These are phyloP conservation scores for Pseudopediastrum boryanum DNA, from an alignment of 139 green algal species.

Conservation along the genomic window DNA sequence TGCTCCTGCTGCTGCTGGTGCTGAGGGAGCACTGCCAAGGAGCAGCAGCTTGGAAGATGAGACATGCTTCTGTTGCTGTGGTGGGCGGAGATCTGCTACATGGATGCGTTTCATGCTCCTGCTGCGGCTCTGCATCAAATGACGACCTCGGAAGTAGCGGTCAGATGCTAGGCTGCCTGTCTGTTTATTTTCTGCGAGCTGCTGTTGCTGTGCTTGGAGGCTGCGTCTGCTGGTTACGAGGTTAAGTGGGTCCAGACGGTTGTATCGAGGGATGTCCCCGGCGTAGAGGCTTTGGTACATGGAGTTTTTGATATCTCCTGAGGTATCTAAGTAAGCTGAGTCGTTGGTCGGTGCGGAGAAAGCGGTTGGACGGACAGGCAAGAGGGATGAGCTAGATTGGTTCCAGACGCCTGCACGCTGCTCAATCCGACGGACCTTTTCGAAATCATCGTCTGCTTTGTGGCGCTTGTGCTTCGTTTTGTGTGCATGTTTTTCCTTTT, in stretches of 20 bases:
- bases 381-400: too few species aligned
- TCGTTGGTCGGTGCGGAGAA: too few species aligned
- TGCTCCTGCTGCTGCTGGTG: not conserved
- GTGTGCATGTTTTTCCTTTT: too few species aligned
- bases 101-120: conserved; percentile 26
- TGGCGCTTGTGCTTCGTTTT: too few species aligned
- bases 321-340: too few species aligned
- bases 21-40: not conserved
- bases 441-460: too few species aligned
- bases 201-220: not conserved
- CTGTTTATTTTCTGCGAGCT: not conserved
- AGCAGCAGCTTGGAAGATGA: conserved; percentile 3
- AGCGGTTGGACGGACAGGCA: too few species aligned
- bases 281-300: conserved; percentile 70
- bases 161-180: not conserved
- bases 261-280: conserved; percentile 60
- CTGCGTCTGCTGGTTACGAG: conserved; percentile 33
- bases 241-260: conserved; percentile 51
- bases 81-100: conserved; percentile 15
- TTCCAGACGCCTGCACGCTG: too few species aligned
- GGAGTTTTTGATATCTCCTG: conserved; percentile 67
- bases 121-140: conserved; percentile 44
- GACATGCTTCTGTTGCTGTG: not conserved
- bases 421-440: too few species aligned
- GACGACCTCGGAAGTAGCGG: conserved; percentile 52